phyloP scores from a whole-genome alignment of 352 stramenopile species.

The Phytophthora foliorum region DNA sequence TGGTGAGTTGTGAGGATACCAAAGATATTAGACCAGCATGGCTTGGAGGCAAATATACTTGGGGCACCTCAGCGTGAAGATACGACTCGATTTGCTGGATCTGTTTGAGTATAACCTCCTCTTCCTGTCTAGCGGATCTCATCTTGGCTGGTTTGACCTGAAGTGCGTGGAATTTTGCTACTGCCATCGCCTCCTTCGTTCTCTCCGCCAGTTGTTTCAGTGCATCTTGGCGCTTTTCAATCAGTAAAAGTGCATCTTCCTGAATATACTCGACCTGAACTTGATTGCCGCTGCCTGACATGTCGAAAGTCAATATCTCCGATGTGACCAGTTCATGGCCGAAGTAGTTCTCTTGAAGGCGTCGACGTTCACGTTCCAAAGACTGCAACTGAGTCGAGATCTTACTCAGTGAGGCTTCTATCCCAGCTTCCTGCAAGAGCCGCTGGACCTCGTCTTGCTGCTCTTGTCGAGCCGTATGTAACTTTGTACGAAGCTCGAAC shows the following conservation, averaged over 20 bases:
- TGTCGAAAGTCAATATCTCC: slow-evolving; percentile 10
- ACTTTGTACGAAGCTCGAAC: slow-evolving; percentile 38
- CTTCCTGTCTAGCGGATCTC: slow-evolving; percentile 10
- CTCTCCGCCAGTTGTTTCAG: slow-evolving; percentile 36
- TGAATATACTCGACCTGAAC: slow-evolving; percentile 47
- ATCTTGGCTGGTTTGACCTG: neutral
- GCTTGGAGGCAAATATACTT: neutral
- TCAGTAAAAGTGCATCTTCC: slow-evolving; percentile 44
- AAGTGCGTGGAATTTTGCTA: slow-evolving; percentile 28
- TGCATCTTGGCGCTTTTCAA: slow-evolving; percentile 36
- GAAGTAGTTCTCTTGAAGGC: slow-evolving; percentile 42
- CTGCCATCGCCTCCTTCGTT: slow-evolving; percentile 47
- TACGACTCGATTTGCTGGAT: slow-evolving; percentile 35
- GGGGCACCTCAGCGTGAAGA: neutral
- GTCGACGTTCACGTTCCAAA: slow-evolving; percentile 45
- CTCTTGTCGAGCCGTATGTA: slow-evolving; percentile 44
- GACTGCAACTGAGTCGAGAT: slow-evolving; percentile 36
- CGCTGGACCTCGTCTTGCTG: slow-evolving; percentile 22
- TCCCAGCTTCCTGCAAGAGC: slow-evolving; percentile 33
- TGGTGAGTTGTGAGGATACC: neutral
- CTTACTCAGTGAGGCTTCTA: slow-evolving; percentile 24
- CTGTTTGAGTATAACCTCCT: slow-evolving; percentile 21
- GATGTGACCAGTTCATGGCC: slow-evolving; percentile 47
- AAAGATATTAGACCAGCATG: neutral
- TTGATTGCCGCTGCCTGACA: neutral